A percentile compares a stretch with the other conserved stretches of the same genome.
Evolutionary conservation across 495 filamentous ascomycete genomes (phyloP).

Genomic region (Aspergillus steynii): DNA sequence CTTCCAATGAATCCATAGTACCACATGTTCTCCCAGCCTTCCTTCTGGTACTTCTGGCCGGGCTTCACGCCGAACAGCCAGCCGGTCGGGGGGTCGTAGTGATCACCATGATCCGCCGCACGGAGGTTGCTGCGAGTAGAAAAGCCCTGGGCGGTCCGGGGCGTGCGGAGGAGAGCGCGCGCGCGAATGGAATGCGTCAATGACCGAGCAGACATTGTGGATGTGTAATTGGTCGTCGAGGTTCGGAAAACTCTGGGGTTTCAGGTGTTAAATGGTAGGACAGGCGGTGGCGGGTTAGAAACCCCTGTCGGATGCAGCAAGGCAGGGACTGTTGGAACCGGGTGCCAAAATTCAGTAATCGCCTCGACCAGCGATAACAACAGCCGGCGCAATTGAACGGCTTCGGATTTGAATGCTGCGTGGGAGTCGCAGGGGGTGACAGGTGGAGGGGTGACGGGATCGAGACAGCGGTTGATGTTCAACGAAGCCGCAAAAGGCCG

Average conservation of each 20-base stretch:
- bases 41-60: constrained; percentile 90
- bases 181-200: constrained; percentile 45
- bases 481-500: constrained; percentile 49
- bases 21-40: constrained; percentile 91
- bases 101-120: constrained; percentile 62
- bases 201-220: constrained; percentile 45
- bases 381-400: constrained; percentile 23
- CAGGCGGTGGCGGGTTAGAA: constrained; percentile 22
- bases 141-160: constrained; percentile 43
- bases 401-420: constrained; percentile 24
- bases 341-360: constrained; percentile 7
- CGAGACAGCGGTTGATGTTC: constrained; percentile 40
- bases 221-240: constrained; percentile 18
- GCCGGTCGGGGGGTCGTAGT: constrained; percentile 88
- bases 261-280: constrained; percentile 11
- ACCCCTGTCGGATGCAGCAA: constrained; percentile 20
- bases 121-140: constrained; percentile 45
- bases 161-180: constrained; percentile 39
- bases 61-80: constrained; percentile 91
- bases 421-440: constrained; percentile 22
- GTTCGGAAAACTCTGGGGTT: constrained; percentile 11
- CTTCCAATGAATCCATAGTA: constrained; percentile 90
- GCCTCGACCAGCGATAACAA: constrained; percentile 17
- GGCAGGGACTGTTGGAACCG: constrained; percentile 10
- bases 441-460: constrained; percentile 40